Percentiles rank a stretch among this genome's conserved stretches.
Evolutionary conservation across 2,329 filamentous ascomycete genomes (phyloP).

Genomic region (Lachnum nothofagi): DNA sequence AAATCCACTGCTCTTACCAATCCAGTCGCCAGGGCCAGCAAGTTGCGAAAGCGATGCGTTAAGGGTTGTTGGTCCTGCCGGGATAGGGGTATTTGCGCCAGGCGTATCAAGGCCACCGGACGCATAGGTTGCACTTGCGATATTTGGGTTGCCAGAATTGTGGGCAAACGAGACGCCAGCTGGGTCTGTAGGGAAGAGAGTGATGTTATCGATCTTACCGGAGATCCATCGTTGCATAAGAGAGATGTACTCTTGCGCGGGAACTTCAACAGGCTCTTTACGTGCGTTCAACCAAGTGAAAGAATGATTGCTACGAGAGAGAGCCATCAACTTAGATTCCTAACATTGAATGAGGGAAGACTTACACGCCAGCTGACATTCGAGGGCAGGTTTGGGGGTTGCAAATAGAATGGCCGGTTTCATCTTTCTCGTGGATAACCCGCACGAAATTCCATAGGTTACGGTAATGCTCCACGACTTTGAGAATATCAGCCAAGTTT

Average conservation of each 20-base stretch:
- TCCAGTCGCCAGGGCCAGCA: constrained; percentile 63
- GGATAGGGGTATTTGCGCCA: constrained; percentile 34
- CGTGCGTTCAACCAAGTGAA: constrained; percentile 94
- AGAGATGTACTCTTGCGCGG: constrained; percentile 88
- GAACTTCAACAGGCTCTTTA: constrained; percentile 83
- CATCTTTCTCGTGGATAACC: constrained; percentile 80
- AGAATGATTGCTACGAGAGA: constrained; percentile 66
- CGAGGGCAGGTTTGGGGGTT: constrained; percentile 78
- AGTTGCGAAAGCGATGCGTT: constrained; percentile 56
- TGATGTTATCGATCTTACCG: constrained; percentile 85
- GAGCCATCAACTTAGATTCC: background rate
- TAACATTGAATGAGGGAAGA: constrained; percentile 26
- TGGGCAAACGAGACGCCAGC: constrained; percentile 62
- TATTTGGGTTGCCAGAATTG: constrained; percentile 56
- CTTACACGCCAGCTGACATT: constrained; percentile 91
- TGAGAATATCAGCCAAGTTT: constrained; percentile 8
- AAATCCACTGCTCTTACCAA: constrained; percentile 89
- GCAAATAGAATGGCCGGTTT: constrained; percentile 72
- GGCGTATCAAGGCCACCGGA: constrained; percentile 47
- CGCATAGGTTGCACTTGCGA: constrained; percentile 51
- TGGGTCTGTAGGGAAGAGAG: constrained; percentile 84
- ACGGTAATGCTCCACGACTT: constrained; percentile 89
- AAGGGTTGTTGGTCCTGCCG: constrained; percentile 37
- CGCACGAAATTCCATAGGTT: constrained; percentile 85
- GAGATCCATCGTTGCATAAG: constrained; percentile 97